Base-by-base conservation (phyloP, 1,139 yeast species). In the Yamadazyma siamensis region DNA sequence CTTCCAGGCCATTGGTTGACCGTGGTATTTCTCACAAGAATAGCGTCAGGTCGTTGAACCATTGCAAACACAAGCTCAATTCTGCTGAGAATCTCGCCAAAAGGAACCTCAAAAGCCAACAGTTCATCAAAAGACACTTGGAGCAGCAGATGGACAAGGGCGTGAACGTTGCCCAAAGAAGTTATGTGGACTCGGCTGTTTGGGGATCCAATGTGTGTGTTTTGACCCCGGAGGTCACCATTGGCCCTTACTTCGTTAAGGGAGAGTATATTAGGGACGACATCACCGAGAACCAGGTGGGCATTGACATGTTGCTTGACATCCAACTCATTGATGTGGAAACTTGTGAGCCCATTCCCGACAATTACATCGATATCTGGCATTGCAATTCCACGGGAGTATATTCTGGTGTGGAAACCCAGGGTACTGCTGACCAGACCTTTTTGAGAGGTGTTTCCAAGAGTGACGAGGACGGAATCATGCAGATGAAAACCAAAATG, bases 301-400 rank as follows among this genome's bases (percentile, higher is more conserved):
- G 32, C 4, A 15, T 29, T 21, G 32, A 29, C 8, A 21, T 29
- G 10, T 29, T 29, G 18, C 23, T 29, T 13, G 32, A 29, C 17
- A 13, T 29, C 13, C 32, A 29, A 29, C 12, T 29, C 5, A 18
- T 29, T 25, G 21, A 29, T 16, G 28, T 20, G 20, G 16, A 29
- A 3, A 29, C 32, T 15, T 29, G 32, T 25, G 32, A 29, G 11
- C 28, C 32, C 15, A 21, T 29, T 21, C 25, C 28, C 5, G 20
- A 25, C 10, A 29, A 11, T 25, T 29, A 25, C 13, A 19, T 29
- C 21, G 32, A 29, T 21, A 20, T 29, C 22, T 29, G 32, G 32
- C 32, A 29, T 21, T 29, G 32, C 21, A 29, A 29, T 15, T 17
- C 32, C 6, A 24, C 32, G 15, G 32, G 32, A 4, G 28, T 25